These are phyloP conservation scores for Euphorbia corollata DNA, from an alignment of 441 rosid species.

Conservation along the genomic window DNA sequence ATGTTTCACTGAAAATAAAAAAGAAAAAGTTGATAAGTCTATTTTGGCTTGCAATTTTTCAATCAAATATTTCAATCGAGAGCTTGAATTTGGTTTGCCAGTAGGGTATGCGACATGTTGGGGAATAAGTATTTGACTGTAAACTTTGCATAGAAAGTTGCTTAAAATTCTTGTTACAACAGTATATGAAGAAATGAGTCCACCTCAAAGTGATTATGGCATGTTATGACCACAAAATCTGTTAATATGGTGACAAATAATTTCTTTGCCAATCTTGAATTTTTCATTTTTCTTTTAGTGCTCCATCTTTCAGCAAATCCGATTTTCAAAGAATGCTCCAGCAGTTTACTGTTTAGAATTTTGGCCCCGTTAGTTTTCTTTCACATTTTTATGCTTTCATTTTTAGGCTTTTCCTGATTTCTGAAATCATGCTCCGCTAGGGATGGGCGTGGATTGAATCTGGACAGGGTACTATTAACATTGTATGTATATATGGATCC, in stretches of 20 bases:
- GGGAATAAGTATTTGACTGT: not conserved
- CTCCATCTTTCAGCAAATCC: not conserved
- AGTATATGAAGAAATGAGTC: not conserved
- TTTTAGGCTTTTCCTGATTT: not conserved
- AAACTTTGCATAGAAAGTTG: not conserved
- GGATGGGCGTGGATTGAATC: no score
- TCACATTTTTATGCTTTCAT: not conserved
- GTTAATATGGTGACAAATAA: not conserved
- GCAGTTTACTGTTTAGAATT: not conserved
- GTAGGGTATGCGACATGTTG: not conserved
- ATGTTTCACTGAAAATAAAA: not conserved
- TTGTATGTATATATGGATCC: no score
- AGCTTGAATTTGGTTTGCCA: slow-evolving; percentile 4
- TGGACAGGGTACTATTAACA: no score
- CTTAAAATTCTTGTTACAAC: not conserved
- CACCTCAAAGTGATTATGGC: not conserved
- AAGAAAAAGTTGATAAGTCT: not conserved
- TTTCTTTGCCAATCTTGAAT: not conserved
- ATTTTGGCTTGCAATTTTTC: not conserved
- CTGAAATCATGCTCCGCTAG: not conserved
- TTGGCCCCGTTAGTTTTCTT: not conserved
- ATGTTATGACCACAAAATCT: not conserved
- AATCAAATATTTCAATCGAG: not conserved
- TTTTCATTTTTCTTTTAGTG: not conserved
- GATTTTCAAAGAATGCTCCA: not conserved